Conservation (phyloP, 2,329 filamentous ascomycete genomes). For the Colletotrichum lindemuthianum region DNA sequence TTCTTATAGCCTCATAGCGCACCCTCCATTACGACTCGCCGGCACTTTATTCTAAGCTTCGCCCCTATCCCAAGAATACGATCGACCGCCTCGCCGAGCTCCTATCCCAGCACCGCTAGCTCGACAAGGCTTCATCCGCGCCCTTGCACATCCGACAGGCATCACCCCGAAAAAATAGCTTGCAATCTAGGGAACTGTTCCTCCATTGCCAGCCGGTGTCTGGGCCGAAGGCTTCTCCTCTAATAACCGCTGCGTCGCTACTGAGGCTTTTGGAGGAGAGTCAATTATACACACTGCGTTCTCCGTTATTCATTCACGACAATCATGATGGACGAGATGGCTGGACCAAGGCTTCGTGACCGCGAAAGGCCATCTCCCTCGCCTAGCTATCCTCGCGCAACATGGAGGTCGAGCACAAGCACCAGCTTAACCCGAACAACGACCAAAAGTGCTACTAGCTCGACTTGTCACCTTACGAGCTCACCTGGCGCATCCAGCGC, state of each 20-base stretch:
- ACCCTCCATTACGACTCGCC: constrained; percentile 12
- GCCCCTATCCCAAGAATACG: background rate
- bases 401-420: constrained; percentile 56
- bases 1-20: constrained; percentile 33
- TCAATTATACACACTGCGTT: no score
- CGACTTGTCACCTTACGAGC: constrained; percentile 50
- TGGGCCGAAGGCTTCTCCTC: constrained; percentile 6
- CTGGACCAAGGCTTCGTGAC: constrained; percentile 21
- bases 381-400: constrained; percentile 49
- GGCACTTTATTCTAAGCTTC: constrained; percentile 1
- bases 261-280: background rate
- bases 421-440: constrained; percentile 40
- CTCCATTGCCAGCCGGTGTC: background rate
- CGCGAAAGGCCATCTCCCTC: constrained; percentile 30
- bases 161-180: constrained; percentile 10
- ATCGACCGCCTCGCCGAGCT: background rate
- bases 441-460: constrained; percentile 54
- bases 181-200: no score
- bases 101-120: constrained; percentile 1
- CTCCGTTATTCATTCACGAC: background rate
- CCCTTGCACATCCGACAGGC: constrained; percentile 23
- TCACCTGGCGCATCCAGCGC: constrained; percentile 48
- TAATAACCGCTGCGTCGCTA: background rate
- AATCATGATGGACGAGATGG: constrained; percentile 27
- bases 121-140: constrained; percentile 17